phyloP scores from a whole-genome alignment of 2,329 filamentous ascomycete genomes.

The Chaetothyriales sp. region DNA sequence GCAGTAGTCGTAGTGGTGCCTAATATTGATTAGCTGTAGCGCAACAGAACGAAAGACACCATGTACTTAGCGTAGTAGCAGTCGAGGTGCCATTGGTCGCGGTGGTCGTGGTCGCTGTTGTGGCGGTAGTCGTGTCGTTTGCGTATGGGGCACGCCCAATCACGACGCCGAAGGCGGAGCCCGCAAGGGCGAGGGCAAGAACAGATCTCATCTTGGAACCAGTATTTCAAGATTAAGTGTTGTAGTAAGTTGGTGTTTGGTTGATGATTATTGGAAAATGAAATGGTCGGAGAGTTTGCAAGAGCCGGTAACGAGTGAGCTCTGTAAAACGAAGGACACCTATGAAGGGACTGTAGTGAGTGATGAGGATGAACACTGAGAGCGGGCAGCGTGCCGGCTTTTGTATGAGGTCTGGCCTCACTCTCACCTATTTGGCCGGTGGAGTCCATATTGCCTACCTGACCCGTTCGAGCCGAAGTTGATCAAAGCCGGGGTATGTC shows the following conservation, averaged over 20 bases:
- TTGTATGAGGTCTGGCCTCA: neutral
- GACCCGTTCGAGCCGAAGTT: neutral
- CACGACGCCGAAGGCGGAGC: conserved; percentile 14
- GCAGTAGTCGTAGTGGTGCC: conserved; percentile 16
- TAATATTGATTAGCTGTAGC: conserved; percentile 18
- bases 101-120: conserved; percentile 17
- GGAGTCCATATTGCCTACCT: neutral
- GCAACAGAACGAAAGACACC: conserved; percentile 16
- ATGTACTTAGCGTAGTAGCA: conserved; percentile 6
- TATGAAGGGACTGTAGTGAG: conserved; percentile 3
- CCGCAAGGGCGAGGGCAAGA: conserved; percentile 18
- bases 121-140: conserved; percentile 9
- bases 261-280: conserved; percentile 2
- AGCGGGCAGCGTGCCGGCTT: neutral
- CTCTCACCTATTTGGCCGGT: neutral
- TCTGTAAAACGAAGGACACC: conserved; percentile 18
- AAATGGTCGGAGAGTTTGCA: neutral
- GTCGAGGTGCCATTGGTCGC: too few species aligned
- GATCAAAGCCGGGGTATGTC: neutral
- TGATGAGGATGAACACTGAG: conserved; percentile 8
- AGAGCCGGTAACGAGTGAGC: conserved; percentile 34
- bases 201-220: conserved; percentile 18
- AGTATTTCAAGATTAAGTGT: conserved; percentile 1
- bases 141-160: conserved; percentile 7
- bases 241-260: neutral